A percentile compares a stretch with the other conserved stretches of the same genome.
Conservation (phyloP, 2,329 filamentous ascomycete genomes). For the Coleophoma crateriformis region DNA sequence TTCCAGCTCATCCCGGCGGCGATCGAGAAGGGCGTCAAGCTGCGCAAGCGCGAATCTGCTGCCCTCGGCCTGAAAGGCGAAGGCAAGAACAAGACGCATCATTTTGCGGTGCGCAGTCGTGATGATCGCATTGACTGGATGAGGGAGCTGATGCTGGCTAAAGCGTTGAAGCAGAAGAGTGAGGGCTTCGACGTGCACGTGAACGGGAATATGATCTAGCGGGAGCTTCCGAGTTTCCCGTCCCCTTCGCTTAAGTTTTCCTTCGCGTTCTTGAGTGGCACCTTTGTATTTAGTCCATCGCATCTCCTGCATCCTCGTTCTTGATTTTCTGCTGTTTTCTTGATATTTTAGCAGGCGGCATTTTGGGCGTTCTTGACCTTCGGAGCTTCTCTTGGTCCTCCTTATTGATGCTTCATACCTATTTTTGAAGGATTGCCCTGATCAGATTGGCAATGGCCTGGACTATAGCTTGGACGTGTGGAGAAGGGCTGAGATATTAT, state of each 20-base stretch:
- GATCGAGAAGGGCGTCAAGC: constrained; percentile 37
- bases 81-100: constrained; percentile 77
- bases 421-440: too few species aligned
- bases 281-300: constrained; percentile 12
- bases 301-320: background rate
- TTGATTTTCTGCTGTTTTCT: background rate
- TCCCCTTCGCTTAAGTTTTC: background rate
- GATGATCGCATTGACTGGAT: constrained; percentile 98
- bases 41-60: constrained; percentile 36
- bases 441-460: too few species aligned
- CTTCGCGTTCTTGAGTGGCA: constrained; percentile 6
- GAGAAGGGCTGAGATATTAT: too few species aligned
- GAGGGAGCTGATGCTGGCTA: constrained; percentile 86
- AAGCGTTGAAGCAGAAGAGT: constrained; percentile 78
- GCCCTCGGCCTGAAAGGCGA: constrained; percentile 32
- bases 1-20: constrained; percentile 74
- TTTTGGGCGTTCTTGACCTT: constrained; percentile 13
- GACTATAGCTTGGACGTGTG: too few species aligned
- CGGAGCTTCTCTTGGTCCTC: constrained; percentile 7
- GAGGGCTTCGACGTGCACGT: constrained; percentile 79
- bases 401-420: too few species aligned
- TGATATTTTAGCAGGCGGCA: constrained; percentile 9
- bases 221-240: background rate
- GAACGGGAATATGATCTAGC: constrained; percentile 69
- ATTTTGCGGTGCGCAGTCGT: constrained; percentile 83